Evolutionary conservation across 371 early-diverging fungal genomes (phyloP).

Genomic region (Blyttiomyces sp.): DNA sequence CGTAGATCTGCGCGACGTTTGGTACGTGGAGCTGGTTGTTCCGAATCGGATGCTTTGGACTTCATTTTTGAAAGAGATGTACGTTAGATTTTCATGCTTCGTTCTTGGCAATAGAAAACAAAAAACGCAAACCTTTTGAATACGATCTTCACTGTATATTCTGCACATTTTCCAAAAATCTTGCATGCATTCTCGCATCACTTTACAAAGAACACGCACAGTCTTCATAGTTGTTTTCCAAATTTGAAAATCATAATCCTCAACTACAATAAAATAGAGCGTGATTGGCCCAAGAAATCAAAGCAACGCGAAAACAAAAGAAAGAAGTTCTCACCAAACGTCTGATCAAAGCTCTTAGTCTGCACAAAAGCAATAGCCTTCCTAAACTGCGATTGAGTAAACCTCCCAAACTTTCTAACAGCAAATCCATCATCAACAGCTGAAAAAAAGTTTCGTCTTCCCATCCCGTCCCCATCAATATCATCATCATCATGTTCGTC

Average conservation of each 20-base stretch:
- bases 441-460: constrained; percentile 1
- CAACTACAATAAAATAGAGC: too few species aligned
- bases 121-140: constrained; percentile 39
- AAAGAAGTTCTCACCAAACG: constrained; percentile 28
- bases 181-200: constrained; percentile 75
- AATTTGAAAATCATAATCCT: constrained; percentile 37
- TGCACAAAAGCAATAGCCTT: constrained; percentile 30
- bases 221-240: constrained; percentile 71
- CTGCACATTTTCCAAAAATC: constrained; percentile 89
- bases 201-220: constrained; percentile 69
- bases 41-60: constrained; percentile 1
- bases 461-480: too few species aligned
- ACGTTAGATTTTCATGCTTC: too few species aligned
- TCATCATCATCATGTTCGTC: constrained; percentile 10
- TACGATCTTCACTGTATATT: constrained; percentile 81
- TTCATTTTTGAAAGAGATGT: not conserved
- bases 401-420: constrained; percentile 10
- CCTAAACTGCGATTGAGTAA: constrained; percentile 23
- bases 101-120: not conserved
- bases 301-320: constrained; percentile 20
- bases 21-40: not conserved
- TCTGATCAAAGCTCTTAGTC: constrained; percentile 34
- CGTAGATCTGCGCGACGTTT: constrained; percentile 56
- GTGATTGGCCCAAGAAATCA: constrained; percentile 38
- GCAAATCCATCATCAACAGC: constrained; percentile 1